Base-by-base conservation (phyloP, 345 rosid species). In the Abelmoschus esculentus region DNA sequence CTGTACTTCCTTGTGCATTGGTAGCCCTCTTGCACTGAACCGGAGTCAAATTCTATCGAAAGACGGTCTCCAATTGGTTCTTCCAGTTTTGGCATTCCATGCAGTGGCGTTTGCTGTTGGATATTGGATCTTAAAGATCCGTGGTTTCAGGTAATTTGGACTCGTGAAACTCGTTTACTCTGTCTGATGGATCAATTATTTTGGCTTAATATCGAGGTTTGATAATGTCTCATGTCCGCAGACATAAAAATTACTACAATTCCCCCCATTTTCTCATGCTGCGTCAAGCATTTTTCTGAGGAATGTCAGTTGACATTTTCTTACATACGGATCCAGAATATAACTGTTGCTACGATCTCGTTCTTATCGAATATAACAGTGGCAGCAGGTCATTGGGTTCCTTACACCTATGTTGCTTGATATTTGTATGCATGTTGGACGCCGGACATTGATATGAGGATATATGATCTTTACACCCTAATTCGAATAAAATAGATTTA, bases 1-100 rank as follows among this genome's bases (percentile, higher is more conserved):
- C 40, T 93, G 98, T 64, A 91, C 97, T 44, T 77, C 98, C 5
- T 3, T 91, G 78, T 89, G 98, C 73, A 91, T 93, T 36, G 96
- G 96, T 40, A 91, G 98, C 81, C 97, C 97, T 4, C 91, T 93
- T 65, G 95, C 97, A 2, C 80, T 91, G 68, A 93, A 91, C 46
- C 85, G 73, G 70, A 77, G 86, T 79, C 95, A 84, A 75, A 93
- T 93, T 75, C 84, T 87, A 31, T 93, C 96, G 14, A 55, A 68
- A 49, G 84, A 88, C 57, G 92, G 98, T 71, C 83, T 89, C 18
- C 81, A 77, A 63, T 77, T 89, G 84, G 73, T 91, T 79, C 73
- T 89, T 81, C 98, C 98, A 3, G 85, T 93, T 11, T 61, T 93
- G 73, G 77, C 92, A 62, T 91, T 93, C 81, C 97, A 91, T 74